Evolutionary conservation across 768 basidiomycete genomes (phyloP).

Genomic region (Tricholoma terreum): DNA sequence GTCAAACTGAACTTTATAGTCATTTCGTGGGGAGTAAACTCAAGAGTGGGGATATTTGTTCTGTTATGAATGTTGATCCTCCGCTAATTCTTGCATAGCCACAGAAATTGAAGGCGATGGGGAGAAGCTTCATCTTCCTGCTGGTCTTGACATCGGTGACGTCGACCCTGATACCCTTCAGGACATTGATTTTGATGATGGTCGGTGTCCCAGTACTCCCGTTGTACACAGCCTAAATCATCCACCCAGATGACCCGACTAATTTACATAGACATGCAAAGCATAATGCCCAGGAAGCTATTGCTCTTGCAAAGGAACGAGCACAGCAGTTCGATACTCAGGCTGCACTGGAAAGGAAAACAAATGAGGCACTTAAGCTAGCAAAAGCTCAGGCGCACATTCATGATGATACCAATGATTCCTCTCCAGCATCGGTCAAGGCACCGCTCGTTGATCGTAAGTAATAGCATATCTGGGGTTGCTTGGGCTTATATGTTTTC

Average conservation of each 20-base stretch:
- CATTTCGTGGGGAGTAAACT: slow-evolving; percentile 99
- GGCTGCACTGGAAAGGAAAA: slow-evolving; percentile 76
- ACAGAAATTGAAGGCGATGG: slow-evolving; percentile 69
- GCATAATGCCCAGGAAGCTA: slow-evolving; percentile 86
- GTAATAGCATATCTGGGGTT: slow-evolving; percentile 22
- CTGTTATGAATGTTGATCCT: slow-evolving; percentile 11
- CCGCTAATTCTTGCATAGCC: slow-evolving; percentile 41
- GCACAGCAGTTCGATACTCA: slow-evolving; percentile 85
- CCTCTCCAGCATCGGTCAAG: slow-evolving; percentile 23
- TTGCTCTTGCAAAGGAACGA: slow-evolving; percentile 70
- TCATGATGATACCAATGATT: slow-evolving; percentile 46
- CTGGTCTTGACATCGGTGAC: slow-evolving; percentile 57
- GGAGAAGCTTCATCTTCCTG: slow-evolving; percentile 42
- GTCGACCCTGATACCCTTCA: slow-evolving; percentile 50
- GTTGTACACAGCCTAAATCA: slow-evolving; percentile 2
- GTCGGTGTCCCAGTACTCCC: slow-evolving; percentile 35
- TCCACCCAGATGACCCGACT: slow-evolving; percentile 73
- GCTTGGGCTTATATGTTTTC: slow-evolving; percentile 5
- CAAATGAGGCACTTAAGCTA: slow-evolving; percentile 70
- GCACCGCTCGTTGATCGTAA: slow-evolving; percentile 70
- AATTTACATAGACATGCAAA: slow-evolving; percentile 84
- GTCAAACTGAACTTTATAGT: slow-evolving; percentile 96
- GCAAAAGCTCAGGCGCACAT: slow-evolving; percentile 54
- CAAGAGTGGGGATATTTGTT: slow-evolving; percentile 56
- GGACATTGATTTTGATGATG: slow-evolving; percentile 90